Base-by-base conservation (phyloP, 1,284 basidiomycete species). In the Rhodotorula sp. region DNA sequence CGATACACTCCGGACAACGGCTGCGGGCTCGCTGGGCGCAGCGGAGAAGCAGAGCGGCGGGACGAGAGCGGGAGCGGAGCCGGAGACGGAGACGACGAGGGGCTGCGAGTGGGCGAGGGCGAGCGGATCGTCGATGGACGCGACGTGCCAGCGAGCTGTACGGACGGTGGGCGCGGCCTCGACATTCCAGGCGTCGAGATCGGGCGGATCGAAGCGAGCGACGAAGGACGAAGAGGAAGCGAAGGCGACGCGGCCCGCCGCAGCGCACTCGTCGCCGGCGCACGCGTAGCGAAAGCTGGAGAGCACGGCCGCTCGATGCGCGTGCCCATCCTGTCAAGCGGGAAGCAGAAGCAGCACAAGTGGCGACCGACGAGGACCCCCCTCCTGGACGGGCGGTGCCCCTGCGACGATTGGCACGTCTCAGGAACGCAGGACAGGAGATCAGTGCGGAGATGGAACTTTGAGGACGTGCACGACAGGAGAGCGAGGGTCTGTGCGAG, bases 1-100 rank as follows among this genome's bases (percentile, higher is more conserved):
- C 60, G 66, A 45, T 69, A 64, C 13, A 62, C 14, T 9, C 1
- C 25, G 8, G 66, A 60, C 14, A 48, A 58, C 7, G 27, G 45
- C 1, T 56, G 44, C 23, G 62, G 66, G n/a, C 34, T 34, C 21
- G 57, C 48, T 3, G 57, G 44, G 21, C 44, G 25, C 0, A 48
- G 12, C 8, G 27, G 48, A 27, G 53, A 42, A 10, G 57, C 16
- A 17, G 27, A 25, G 27, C 17, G 53, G 25, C 27, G 53, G 13
- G 53, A 27, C 14, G 52, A 13, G n/a, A 27, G 16, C 49, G 34
- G 7, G 56, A 5, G n/a, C 25, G 58, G 44, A 3, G 16, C 56
- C 14, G 56, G 46, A 0, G 55, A 62, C 0, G 53, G 46, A 21
- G 61, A 59, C 27, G 41, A 21, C 23, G 60, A 44, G 25, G 27